These are phyloP conservation scores for Penicillium janthinellum DNA, from an alignment of 2,329 filamentous ascomycete species.

Conservation along the genomic window DNA sequence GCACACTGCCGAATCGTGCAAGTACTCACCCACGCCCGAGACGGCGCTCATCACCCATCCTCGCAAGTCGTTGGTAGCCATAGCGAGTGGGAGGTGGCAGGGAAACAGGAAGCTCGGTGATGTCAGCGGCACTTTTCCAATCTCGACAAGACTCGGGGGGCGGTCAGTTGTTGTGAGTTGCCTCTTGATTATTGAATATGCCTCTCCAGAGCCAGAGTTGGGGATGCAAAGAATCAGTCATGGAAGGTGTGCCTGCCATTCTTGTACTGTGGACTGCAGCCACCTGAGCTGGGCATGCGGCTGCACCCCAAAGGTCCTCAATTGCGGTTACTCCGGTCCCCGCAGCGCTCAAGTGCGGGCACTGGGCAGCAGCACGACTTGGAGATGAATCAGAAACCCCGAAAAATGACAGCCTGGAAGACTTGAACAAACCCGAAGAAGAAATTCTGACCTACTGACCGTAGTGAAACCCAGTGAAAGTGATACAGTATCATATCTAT, in stretches of 20 bases:
- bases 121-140: conserved; percentile 21
- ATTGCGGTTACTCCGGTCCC: neutral
- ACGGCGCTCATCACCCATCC: conserved; percentile 89
- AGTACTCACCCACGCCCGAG: conserved; percentile 70
- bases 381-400: no score
- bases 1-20: neutral
- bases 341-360: conserved; percentile 1
- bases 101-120: conserved; percentile 18
- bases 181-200: neutral
- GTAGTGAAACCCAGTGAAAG: no score
- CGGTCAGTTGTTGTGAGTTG: conserved; percentile 17
- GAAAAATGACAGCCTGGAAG: no score
- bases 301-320: conserved; percentile 20
- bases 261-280: neutral
- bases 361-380: neutral
- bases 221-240: neutral
- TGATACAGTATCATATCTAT: neutral
- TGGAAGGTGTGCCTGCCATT: neutral
- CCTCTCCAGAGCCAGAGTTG: neutral
- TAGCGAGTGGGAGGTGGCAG: conserved; percentile 27
- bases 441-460: neutral
- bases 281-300: conserved; percentile 6
- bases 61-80: conserved; percentile 74
- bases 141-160: conserved; percentile 5
- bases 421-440: no score